Conservation (phyloP, 805 yeast genomes). For the Starmerella davenportii region DNA sequence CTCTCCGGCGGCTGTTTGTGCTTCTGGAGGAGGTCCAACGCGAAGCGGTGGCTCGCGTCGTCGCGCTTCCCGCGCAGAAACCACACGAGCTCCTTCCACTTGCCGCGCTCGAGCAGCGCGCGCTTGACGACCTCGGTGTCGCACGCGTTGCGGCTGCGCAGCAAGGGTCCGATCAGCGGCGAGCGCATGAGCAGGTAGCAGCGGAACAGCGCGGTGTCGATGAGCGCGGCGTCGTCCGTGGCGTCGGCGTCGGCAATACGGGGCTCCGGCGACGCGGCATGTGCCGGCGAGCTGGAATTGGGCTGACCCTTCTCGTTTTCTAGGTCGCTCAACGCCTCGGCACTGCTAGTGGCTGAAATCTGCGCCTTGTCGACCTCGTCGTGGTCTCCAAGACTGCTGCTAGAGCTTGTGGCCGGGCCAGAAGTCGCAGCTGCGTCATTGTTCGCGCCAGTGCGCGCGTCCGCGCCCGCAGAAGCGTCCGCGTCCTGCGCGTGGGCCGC, state of each 20-base stretch:
- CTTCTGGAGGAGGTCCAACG: constrained; percentile 40
- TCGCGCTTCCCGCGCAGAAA: constrained; percentile 47
- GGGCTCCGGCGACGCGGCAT: too few species aligned
- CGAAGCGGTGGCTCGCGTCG: constrained; percentile 34
- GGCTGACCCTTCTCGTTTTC: too few species aligned
- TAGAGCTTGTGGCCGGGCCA: too few species aligned
- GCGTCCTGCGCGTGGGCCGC: neutral
- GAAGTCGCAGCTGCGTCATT: neutral
- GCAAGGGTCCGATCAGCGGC: constrained; percentile 61
- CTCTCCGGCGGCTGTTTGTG: constrained; percentile 17
- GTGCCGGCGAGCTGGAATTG: too few species aligned
- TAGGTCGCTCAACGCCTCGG: neutral
- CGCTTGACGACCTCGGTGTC: constrained; percentile 42
- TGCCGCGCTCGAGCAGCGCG: constrained; percentile 30
- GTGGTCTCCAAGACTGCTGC: too few species aligned
- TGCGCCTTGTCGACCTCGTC: too few species aligned
- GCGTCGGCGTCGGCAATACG: too few species aligned
- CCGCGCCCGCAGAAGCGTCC: constrained; percentile 5
- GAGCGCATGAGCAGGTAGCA: constrained; percentile 56
- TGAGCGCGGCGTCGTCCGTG: constrained; percentile 27
- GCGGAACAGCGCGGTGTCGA: constrained; percentile 65
- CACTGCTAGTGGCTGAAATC: neutral
- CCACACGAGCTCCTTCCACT: constrained; percentile 54
- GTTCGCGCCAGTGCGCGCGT: neutral
- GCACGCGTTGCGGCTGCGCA: constrained; percentile 61